Evolutionary conservation across 345 rosid genomes (phyloP).

Genomic region (Diplotaxis tenuifolia): DNA sequence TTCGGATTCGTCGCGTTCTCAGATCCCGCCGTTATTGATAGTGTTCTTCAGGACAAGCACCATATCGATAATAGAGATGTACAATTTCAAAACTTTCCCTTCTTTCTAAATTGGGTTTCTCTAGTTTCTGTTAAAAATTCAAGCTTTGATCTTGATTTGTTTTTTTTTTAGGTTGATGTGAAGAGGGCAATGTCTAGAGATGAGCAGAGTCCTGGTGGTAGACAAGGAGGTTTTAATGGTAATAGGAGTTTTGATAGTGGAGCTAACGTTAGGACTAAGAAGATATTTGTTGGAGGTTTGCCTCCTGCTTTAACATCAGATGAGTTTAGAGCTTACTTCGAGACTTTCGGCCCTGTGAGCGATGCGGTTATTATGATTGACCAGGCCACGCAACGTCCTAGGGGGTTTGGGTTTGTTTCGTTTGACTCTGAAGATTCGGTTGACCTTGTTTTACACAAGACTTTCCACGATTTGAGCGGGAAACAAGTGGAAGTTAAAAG

Average conservation of each 20-base stretch:
- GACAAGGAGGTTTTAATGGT: slow-evolving; percentile 55
- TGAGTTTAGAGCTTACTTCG: slow-evolving; percentile 82
- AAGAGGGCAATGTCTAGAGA: slow-evolving; percentile 94
- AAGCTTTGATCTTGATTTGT: no score
- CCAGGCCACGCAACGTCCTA: slow-evolving; percentile 87
- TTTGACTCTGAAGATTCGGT: slow-evolving; percentile 92
- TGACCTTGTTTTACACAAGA: slow-evolving; percentile 81
- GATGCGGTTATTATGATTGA: slow-evolving; percentile 98
- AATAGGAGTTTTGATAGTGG: slow-evolving; percentile 60
- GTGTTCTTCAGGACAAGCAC: slow-evolving; percentile 75
- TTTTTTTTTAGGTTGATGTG: slow-evolving; percentile 98
- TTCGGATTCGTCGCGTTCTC: slow-evolving; percentile 84
- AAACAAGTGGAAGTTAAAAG: slow-evolving; percentile 97
- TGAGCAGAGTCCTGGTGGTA: slow-evolving; percentile 72
- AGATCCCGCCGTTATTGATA: slow-evolving; percentile 63
- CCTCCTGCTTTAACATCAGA: slow-evolving; percentile 85
- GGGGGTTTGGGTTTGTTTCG: slow-evolving; percentile 97
- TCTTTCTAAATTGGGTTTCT: neutral
- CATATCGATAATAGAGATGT: slow-evolving; percentile 80
- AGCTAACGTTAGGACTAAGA: slow-evolving; percentile 73
- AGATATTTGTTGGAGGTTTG: slow-evolving; percentile 96
- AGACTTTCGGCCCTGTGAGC: slow-evolving; percentile 75
- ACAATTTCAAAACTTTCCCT: slow-evolving; percentile 21
- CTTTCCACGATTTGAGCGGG: slow-evolving; percentile 85
- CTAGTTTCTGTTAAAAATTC: neutral